Conservation (phyloP, 202 grass and related monocot species). For the Carex arenaria region DNA sequence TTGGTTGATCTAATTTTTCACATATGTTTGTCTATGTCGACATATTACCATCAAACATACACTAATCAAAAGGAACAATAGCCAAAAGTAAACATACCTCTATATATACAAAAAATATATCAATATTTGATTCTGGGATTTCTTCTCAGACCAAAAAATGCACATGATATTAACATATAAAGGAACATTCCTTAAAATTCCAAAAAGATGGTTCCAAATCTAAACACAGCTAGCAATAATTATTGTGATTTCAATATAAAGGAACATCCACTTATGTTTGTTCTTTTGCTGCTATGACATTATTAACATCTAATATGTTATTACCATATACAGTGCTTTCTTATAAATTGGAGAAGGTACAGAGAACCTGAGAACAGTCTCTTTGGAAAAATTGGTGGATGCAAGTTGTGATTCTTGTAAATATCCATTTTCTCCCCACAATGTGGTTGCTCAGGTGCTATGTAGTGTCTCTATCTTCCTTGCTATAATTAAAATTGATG, state of each 20-base stretch:
- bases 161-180: not conserved
- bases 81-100: not conserved
- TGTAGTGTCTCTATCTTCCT: not conserved
- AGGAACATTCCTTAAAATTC: not conserved
- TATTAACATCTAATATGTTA: not conserved
- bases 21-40: not conserved
- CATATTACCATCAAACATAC: not conserved
- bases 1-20: no score
- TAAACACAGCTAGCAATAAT: not conserved
- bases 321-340: not conserved
- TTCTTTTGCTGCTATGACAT: not conserved
- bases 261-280: not conserved
- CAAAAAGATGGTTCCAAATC: not conserved
- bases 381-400: not conserved
- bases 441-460: not conserved
- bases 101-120: not conserved
- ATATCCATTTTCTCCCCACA: not conserved
- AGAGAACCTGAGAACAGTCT: not conserved
- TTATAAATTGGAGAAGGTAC: not conserved
- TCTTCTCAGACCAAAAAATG: not conserved
- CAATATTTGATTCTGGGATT: not conserved
- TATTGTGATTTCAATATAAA: not conserved
- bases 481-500: not conserved
- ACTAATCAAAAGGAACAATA: not conserved
- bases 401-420: conserved; percentile 6